These are phyloP conservation scores for Arthrobotrys sphaeroides DNA, from an alignment of 2,329 filamentous ascomycete species.

Conservation along the genomic window DNA sequence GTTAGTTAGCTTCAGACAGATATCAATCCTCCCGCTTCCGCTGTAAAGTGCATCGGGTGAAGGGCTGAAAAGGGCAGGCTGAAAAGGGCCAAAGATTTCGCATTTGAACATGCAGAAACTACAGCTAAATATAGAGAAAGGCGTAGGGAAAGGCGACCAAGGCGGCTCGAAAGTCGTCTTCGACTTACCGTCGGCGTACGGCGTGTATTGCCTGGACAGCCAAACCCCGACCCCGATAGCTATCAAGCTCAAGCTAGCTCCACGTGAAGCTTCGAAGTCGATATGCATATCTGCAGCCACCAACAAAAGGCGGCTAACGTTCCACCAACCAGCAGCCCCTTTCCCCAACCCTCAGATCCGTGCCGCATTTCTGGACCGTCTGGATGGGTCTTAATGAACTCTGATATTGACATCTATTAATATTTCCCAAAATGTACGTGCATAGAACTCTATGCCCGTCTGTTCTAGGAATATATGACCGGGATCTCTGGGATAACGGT, in stretches of 20 bases:
- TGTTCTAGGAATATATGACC: background rate
- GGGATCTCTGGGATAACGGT: conserved; percentile 21
- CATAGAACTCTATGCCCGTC: background rate
- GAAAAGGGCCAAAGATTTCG: conserved; percentile 1
- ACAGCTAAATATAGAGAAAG: conserved; percentile 9
- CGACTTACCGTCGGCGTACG: background rate
- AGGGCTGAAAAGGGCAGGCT: conserved; percentile 25
- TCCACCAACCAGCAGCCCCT: conserved; percentile 47
- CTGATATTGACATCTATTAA: conserved; percentile 43
- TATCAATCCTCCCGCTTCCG: conserved; percentile 3
- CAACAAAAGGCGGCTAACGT: conserved; percentile 50
- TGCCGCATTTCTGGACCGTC: conserved; percentile 35
- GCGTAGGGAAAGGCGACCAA: background rate
- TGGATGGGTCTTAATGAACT: background rate
- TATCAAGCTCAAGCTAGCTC: conserved; percentile 26
- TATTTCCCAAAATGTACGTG: conserved; percentile 23
- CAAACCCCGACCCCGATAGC: background rate
- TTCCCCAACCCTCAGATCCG: conserved; percentile 24
- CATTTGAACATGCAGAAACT: conserved; percentile 10
- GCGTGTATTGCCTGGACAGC: background rate
- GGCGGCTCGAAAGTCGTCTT: background rate
- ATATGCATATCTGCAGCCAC: conserved; percentile 33
- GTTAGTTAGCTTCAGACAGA: conserved; percentile 22
- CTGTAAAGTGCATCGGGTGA: conserved; percentile 1
- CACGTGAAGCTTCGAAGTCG: conserved; percentile 9